Conservation (phyloP, 192 early-diverging fungal genomes). For the Haplosporangium gracile region DNA sequence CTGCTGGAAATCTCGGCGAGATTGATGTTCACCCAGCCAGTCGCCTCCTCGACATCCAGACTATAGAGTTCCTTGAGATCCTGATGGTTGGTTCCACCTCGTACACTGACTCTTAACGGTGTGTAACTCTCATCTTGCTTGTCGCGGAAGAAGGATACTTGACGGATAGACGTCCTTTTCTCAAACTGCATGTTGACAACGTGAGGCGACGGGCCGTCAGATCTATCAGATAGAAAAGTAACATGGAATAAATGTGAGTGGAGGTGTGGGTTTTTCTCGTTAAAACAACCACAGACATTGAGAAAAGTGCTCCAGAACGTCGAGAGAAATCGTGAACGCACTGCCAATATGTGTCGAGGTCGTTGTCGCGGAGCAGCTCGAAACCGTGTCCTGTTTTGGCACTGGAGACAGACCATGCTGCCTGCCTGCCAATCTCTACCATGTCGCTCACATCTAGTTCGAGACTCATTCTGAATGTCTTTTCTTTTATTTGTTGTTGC, state of each 20-base stretch:
- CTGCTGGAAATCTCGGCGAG: constrained; percentile 61
- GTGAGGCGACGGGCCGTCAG: constrained; percentile 82
- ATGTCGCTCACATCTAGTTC: constrained; percentile 51
- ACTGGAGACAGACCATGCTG: constrained; percentile 78
- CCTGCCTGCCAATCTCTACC: constrained; percentile 72
- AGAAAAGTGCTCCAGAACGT: constrained; percentile 5
- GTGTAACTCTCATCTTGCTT: constrained; percentile 90
- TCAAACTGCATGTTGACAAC: constrained; percentile 80
- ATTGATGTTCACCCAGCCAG: constrained; percentile 79
- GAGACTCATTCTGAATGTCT: background rate
- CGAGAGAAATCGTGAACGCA: constrained; percentile 36
- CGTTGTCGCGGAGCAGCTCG: constrained; percentile 74
- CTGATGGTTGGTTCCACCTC: constrained; percentile 74
- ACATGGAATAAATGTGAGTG: background rate
- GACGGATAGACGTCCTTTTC: constrained; percentile 68
- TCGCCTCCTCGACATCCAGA: constrained; percentile 68
- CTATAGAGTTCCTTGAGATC: constrained; percentile 74
- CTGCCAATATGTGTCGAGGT: constrained; percentile 87
- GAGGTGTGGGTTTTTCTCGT: too few species aligned
- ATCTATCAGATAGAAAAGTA: constrained; percentile 59
- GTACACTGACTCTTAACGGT: constrained; percentile 72
- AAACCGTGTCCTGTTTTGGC: constrained; percentile 73
- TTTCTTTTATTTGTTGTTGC: background rate
- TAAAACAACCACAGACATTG: too few species aligned
- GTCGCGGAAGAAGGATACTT: constrained; percentile 78